Evolutionary conservation across 345 rosid species (phyloP).

Genomic region (Schrenkiella parvula): DNA sequence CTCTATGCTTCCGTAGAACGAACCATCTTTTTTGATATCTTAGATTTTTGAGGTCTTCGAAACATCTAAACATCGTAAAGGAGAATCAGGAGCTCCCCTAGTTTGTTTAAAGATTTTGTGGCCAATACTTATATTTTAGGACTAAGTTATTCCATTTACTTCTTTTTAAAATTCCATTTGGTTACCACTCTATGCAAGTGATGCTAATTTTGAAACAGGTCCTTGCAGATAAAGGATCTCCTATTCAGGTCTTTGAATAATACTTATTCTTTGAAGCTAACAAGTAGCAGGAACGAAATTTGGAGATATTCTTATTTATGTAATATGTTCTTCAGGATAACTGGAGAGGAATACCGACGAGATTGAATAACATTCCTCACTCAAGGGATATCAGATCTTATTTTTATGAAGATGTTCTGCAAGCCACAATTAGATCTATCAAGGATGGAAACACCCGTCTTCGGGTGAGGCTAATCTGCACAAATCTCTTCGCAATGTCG

Average conservation of each 20-base stretch:
- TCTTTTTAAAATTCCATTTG: conserved; percentile 10
- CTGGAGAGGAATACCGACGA: conserved; percentile 95
- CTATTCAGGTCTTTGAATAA: conserved; percentile 38
- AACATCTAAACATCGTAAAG: neutral
- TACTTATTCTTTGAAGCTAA: neutral
- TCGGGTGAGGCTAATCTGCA: conserved; percentile 44
- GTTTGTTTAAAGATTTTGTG: neutral
- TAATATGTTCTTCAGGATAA: conserved; percentile 51
- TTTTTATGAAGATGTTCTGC: conserved; percentile 84
- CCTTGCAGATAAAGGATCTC: conserved; percentile 37
- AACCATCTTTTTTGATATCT: neutral
- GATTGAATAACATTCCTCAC: conserved; percentile 92
- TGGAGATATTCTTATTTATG: conserved; percentile 17
- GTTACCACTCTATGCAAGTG: conserved; percentile 30
- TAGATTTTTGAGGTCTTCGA: neutral
- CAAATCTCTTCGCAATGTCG: neutral
- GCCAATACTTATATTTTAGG: neutral
- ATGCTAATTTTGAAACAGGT: conserved; percentile 31
- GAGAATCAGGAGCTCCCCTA: neutral
- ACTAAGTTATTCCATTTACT: neutral
- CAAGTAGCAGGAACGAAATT: neutral
- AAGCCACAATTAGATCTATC: conserved; percentile 69
- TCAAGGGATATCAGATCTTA: conserved; percentile 86
- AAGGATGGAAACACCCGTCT: conserved; percentile 65
- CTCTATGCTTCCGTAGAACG: neutral